phyloP scores from a whole-genome alignment of 2,329 filamentous ascomycete genomes.

The Ophiocordyceps robertsii region DNA sequence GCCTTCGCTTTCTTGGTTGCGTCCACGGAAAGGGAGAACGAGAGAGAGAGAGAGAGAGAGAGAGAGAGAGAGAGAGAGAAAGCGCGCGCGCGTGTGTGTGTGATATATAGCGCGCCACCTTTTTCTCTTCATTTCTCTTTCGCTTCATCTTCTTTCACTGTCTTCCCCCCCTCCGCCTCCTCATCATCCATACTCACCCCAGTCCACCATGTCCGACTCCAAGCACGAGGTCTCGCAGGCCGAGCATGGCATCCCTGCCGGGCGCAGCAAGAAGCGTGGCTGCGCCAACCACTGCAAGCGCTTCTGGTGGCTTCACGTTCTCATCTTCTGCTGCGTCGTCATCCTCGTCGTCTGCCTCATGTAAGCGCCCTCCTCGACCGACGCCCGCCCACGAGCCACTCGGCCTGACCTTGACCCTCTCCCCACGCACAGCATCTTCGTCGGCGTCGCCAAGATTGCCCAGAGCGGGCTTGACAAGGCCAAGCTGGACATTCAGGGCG shows the following conservation, averaged over 20 bases:
- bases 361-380: constrained; percentile 28
- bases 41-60: too few relatives aligned
- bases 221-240: constrained; percentile 21
- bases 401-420: neutral
- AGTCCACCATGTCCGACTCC: constrained; percentile 20
- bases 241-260: constrained; percentile 16
- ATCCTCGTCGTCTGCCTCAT: constrained; percentile 44
- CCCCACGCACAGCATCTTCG: constrained; percentile 33
- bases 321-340: constrained; percentile 33
- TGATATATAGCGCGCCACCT: neutral
- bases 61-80: too few relatives aligned
- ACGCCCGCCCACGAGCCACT: neutral
- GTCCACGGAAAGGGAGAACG: too few relatives aligned
- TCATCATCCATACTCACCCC: neutral
- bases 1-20: too few relatives aligned
- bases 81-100: too few relatives aligned
- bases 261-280: constrained; percentile 21
- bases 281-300: constrained; percentile 34
- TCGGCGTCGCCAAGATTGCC: constrained; percentile 41
- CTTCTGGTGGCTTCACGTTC: constrained; percentile 49
- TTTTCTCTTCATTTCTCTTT: neutral
- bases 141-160: neutral
- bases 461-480: constrained; percentile 42
- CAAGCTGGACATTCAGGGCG: constrained; percentile 35
- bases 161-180: neutral